A percentile compares a stretch with the other conserved stretches of the same genome.
These are phyloP conservation scores for Cryphonectria parasitica DNA, from an alignment of 2,329 filamentous ascomycete genomes.

Conservation along the genomic window DNA sequence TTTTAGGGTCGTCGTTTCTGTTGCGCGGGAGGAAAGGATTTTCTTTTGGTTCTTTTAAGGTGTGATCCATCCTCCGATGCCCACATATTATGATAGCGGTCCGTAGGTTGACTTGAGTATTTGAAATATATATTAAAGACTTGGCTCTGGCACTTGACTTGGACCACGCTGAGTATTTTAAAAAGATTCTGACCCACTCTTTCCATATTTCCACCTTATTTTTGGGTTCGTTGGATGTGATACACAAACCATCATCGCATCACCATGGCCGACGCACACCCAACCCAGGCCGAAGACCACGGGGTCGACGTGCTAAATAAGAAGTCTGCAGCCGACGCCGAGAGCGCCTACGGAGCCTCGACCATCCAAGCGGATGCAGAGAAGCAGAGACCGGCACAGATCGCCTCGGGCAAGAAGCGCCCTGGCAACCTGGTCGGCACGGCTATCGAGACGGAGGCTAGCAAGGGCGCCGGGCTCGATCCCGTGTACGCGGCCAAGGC, in stretches of 20 bases:
- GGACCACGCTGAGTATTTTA: background rate
- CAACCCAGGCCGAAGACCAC: background rate
- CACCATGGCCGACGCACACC: background rate
- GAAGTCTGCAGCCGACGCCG: conserved; percentile 6
- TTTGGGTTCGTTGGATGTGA: no score
- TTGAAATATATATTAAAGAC: background rate
- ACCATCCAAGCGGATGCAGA: conserved; percentile 13
- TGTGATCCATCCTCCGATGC: no score
- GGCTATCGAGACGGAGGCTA: conserved; percentile 10
- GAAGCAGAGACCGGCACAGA: conserved; percentile 12
- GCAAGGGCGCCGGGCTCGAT: background rate
- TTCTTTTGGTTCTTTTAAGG: background rate
- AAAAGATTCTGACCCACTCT: background rate
- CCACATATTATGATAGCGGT: no score
- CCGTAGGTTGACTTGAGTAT: no score
- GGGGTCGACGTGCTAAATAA: background rate
- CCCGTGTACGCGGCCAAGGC: conserved; percentile 15
- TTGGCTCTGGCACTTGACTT: background rate
- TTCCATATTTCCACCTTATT: no score
- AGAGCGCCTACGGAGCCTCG: conserved; percentile 16
- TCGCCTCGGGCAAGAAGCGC: conserved; percentile 8
- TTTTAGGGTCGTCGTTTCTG: background rate
- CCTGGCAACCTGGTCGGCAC: conserved; percentile 3
- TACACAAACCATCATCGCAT: no score
- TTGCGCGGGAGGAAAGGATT: background rate